These are phyloP conservation scores for Nepenthes alata DNA, from an alignment of 179 eudicot genomes.

Conservation along the genomic window DNA sequence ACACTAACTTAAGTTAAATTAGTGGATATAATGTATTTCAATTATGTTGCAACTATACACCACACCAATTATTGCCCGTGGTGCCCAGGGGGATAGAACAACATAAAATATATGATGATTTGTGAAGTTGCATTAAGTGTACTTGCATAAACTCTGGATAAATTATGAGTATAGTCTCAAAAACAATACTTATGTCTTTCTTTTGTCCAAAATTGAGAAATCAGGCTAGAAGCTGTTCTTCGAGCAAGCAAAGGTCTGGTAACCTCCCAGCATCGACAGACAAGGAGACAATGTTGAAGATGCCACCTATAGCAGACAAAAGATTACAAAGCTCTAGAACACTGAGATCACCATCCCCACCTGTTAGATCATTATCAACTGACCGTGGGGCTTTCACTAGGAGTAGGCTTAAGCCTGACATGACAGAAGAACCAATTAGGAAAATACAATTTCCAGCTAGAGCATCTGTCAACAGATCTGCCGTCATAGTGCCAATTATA, in stretches of 20 bases:
- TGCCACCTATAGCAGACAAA: slow-evolving; percentile 54
- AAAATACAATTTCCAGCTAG: slow-evolving; percentile 44
- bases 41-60: too few species aligned
- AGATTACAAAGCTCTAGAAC: slow-evolving; percentile 24
- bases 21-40: too few species aligned
- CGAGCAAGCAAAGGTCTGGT: slow-evolving; percentile 59
- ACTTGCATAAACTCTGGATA: too few species aligned
- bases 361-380: slow-evolving; percentile 72
- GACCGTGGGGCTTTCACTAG: slow-evolving; percentile 60
- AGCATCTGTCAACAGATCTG: slow-evolving; percentile 42
- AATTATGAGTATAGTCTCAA: too few species aligned
- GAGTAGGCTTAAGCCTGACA: slow-evolving; percentile 54
- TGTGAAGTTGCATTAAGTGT: too few species aligned
- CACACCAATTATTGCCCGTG: too few species aligned
- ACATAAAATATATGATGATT: too few species aligned
- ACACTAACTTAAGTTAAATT: too few species aligned
- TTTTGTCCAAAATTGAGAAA: neutral
- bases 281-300: slow-evolving; percentile 37
- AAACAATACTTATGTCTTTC: neutral
- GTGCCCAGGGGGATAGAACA: too few species aligned
- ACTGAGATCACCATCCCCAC: slow-evolving; percentile 73
- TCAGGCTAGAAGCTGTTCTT: slow-evolving; percentile 68
- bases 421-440: slow-evolving; percentile 30
- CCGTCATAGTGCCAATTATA: slow-evolving; percentile 18
- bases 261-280: slow-evolving; percentile 45